These are phyloP conservation scores for Daldinia loculata DNA, from an alignment of 495 filamentous ascomycete genomes.

Conservation along the genomic window DNA sequence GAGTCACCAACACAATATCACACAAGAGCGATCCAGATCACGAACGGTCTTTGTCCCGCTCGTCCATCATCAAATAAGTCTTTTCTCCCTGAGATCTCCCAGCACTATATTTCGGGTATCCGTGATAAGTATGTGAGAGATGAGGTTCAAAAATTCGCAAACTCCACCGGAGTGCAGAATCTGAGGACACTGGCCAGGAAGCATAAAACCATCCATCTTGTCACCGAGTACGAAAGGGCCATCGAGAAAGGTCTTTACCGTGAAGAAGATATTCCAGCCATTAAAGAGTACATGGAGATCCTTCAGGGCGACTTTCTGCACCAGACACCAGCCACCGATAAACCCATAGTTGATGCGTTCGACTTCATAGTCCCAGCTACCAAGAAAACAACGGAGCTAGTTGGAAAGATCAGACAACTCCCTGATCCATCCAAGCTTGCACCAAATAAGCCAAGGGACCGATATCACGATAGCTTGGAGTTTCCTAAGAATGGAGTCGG, in stretches of 20 bases:
- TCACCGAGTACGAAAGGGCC: slow-evolving; percentile 56
- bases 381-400: slow-evolving; percentile 25
- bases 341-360: neutral
- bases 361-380: slow-evolving; percentile 45
- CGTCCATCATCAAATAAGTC: slow-evolving; percentile 28
- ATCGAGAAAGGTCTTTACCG: slow-evolving; percentile 53
- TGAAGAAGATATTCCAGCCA: slow-evolving; percentile 35
- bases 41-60: slow-evolving; percentile 45
- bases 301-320: slow-evolving; percentile 45
- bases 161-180: slow-evolving; percentile 14
- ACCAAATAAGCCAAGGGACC: slow-evolving; percentile 60
- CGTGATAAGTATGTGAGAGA: slow-evolving; percentile 46
- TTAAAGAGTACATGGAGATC: slow-evolving; percentile 55
- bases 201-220: slow-evolving; percentile 59
- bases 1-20: slow-evolving; percentile 58
- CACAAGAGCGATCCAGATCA: slow-evolving; percentile 48
- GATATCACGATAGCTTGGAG: slow-evolving; percentile 66
- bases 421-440: slow-evolving; percentile 51
- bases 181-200: slow-evolving; percentile 49
- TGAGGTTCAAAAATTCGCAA: slow-evolving; percentile 49
- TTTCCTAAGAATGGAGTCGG: slow-evolving; percentile 75
- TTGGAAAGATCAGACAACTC: slow-evolving; percentile 49
- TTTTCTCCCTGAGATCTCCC: slow-evolving; percentile 39
- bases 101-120: slow-evolving; percentile 59
- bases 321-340: slow-evolving; percentile 21